Evolutionary conservation across 331 rosid genomes (phyloP), one percentile per base, ranked within the genome.

Genomic region (Prunus yedoensis): DNA sequence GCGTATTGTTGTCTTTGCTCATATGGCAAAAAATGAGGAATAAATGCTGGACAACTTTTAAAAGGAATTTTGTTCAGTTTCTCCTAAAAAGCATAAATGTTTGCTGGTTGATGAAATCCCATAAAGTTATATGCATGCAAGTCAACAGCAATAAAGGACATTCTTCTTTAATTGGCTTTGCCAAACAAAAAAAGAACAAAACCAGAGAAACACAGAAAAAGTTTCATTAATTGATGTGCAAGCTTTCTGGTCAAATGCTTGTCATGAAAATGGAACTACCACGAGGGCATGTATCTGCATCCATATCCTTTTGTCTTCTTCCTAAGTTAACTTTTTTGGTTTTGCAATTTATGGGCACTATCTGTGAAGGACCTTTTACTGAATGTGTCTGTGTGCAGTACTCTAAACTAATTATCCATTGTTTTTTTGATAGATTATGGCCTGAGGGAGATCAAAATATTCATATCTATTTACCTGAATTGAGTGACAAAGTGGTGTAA

Each of bases 401-500:
- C 8, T 35, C 38, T 35, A 35, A 35, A 35, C 1, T 5, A 35
- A 35, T 5, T 35, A 35, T 35, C 38, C 38, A 5, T 35, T 32
- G 38, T 35, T 35, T 35, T 35, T 35, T 35, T 5, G 0, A 5
- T 35, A 35, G 5, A 35, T 35, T 35, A 35, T 35, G 38, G 38
- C 38, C 38, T 35, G 8, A 35, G 8, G 38, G 38, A 35, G 38
- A 35, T 35, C 23, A 16, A 20, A 27, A 57, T 18, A 58, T 27
- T 17, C 53, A 70, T 12, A 17, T 20, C 62, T 49, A 32, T 53
- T 64, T 86, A 92, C 99, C 93, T 90, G 87, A 94, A 94, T 66
- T 80, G 87, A 81, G 99, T 94, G 67, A 90, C 96, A 51, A 94
- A 85, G 85, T 92, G 93, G 79, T 92, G 97, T 27, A 94, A 78